Conservation (phyloP, 139 green algal species). For the Chlorella sp. region DNA sequence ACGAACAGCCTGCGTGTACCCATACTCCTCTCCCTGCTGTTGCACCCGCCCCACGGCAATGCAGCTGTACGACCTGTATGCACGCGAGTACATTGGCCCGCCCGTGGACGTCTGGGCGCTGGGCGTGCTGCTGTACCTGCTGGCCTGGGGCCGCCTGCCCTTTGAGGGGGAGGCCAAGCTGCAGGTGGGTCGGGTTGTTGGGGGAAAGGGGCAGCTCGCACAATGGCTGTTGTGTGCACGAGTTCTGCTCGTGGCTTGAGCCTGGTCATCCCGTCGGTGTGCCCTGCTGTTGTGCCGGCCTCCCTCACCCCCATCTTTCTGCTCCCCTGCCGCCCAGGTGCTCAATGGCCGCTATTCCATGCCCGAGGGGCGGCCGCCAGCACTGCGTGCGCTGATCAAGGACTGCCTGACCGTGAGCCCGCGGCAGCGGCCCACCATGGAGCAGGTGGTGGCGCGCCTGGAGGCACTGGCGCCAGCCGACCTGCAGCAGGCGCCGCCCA, state of each 20-base stretch:
- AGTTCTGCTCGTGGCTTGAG: no score
- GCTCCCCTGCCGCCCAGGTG: conserved; percentile 43
- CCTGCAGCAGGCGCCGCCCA: neutral
- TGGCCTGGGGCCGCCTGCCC: conserved; percentile 81
- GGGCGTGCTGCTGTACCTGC: conserved; percentile 87
- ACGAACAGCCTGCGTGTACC: neutral
- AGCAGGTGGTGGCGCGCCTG: conserved; percentile 12
- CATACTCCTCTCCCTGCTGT: neutral
- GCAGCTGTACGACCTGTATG: conserved; percentile 91
- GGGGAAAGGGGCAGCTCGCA: no score
- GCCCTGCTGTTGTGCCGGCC: no score
- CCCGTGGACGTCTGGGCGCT: conserved; percentile 90
- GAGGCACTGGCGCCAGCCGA: neutral
- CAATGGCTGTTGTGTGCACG: no score
- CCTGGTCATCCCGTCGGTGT: no score
- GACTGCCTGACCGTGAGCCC: conserved; percentile 15
- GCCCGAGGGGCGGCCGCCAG: conserved; percentile 40
- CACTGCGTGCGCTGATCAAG: conserved; percentile 20
- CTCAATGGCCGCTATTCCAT: conserved; percentile 79
- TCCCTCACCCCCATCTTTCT: neutral
- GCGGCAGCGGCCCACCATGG: conserved; percentile 11
- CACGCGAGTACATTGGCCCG: conserved; percentile 76
- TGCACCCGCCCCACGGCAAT: neutral
- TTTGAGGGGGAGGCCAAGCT: conserved; percentile 87
- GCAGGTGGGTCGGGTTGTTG: conserved; percentile 34